A percentile compares a stretch with the other conserved stretches of the same genome.
Conservation (phyloP, 768 basidiomycete species). For the Basidioascus undulatus region DNA sequence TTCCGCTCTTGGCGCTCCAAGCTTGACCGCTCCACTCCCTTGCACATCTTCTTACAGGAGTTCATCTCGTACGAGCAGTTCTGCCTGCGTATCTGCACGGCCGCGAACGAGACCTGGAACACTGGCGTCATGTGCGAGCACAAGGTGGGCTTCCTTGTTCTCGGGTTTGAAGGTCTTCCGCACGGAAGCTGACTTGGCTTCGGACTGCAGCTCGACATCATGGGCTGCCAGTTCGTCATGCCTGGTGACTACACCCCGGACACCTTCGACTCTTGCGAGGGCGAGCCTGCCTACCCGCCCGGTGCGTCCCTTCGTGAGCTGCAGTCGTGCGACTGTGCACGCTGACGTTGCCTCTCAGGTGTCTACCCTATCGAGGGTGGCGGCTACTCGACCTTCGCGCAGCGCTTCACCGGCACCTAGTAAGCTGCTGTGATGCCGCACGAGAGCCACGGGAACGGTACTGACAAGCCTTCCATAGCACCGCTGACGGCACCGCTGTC, state of each 20-base stretch:
- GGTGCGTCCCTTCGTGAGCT: too few relatives aligned
- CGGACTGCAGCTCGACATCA: neutral
- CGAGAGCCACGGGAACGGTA: too few relatives aligned
- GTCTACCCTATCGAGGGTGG: too few relatives aligned
- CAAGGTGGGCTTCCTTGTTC: neutral
- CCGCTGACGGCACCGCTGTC: too few relatives aligned
- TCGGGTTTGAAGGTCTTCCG: neutral
- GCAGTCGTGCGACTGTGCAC: too few relatives aligned
- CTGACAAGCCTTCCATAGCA: too few relatives aligned
- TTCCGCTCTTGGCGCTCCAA: neutral
- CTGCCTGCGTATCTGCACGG: conserved; percentile 14
- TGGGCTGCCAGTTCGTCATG: conserved; percentile 19
- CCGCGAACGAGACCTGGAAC: conserved; percentile 15
- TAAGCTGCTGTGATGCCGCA: too few relatives aligned
- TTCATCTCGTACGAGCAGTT: conserved; percentile 26
- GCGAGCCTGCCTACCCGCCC: conserved; percentile 4
- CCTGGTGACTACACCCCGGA: conserved; percentile 23
- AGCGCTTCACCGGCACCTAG: too few relatives aligned
- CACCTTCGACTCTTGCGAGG: conserved; percentile 19
- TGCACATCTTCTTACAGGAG: conserved; percentile 3
- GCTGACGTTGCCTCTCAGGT: too few relatives aligned
- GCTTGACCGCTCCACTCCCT: conserved; percentile 3
- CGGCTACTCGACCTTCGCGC: too few relatives aligned
- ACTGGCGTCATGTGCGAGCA: neutral
- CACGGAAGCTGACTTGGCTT: neutral